phyloP scores from a whole-genome alignment of 305 asterid species.

The Andrographis paniculata region DNA sequence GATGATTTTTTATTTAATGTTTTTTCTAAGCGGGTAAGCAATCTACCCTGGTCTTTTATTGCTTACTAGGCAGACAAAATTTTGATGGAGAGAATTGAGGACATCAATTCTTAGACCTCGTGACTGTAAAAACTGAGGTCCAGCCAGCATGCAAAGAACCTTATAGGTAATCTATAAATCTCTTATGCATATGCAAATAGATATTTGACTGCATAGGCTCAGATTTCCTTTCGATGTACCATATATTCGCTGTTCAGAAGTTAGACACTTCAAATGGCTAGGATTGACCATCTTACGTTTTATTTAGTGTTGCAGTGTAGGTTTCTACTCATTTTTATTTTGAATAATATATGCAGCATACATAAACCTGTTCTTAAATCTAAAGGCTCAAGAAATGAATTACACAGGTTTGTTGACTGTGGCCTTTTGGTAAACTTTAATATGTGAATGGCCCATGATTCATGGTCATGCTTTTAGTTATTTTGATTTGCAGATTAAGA shows the following conservation, averaged over 20 bases:
- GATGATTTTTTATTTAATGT: neutral
- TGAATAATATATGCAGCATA: constrained; percentile 48
- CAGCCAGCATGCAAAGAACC: constrained; percentile 84
- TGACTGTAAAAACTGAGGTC: constrained; percentile 73
- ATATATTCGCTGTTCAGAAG: neutral
- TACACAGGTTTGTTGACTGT: constrained; percentile 58
- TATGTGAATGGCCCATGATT: constrained; percentile 15
- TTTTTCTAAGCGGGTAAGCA: neutral
- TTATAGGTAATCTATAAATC: constrained; percentile 48
- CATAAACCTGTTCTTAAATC: constrained; percentile 65
- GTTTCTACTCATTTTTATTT: constrained; percentile 9
- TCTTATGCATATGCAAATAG: constrained; percentile 7
- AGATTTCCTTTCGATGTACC: neutral
- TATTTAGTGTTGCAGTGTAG: constrained; percentile 11
- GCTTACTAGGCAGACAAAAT: constrained; percentile 61
- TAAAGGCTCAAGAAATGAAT: constrained; percentile 71
- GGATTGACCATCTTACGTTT: neutral
- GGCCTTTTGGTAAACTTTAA: constrained; percentile 17
- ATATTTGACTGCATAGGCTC: neutral
- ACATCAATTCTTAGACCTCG: constrained; percentile 75
- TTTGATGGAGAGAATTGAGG: constrained; percentile 70
- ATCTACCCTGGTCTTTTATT: constrained; percentile 17
- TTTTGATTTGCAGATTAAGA: constrained; percentile 54
- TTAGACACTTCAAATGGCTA: constrained; percentile 4
- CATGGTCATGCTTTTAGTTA: constrained; percentile 4